Percentiles rank a stretch among this genome's conserved stretches.
These are phyloP conservation scores for Begonia peltatifolia DNA, from an alignment of 306 rosid species.

Conservation along the genomic window DNA sequence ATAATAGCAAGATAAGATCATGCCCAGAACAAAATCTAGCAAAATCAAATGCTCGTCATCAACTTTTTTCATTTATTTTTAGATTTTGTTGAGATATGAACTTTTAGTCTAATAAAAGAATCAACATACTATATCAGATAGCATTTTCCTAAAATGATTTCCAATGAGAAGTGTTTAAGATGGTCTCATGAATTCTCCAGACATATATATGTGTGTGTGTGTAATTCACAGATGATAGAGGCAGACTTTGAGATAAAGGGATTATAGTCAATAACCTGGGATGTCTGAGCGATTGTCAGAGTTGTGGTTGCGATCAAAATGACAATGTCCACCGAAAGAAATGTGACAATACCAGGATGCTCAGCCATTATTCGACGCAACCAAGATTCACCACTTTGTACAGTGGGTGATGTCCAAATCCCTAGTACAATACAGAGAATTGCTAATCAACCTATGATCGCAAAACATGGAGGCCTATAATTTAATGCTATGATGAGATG, in stretches of 20 bases:
- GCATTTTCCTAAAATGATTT: background rate
- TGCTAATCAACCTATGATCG: slow-evolving; percentile 9
- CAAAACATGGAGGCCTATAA: background rate
- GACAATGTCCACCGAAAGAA: slow-evolving; percentile 42
- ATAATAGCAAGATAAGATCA: background rate
- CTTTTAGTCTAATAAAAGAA: background rate
- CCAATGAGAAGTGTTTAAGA: background rate
- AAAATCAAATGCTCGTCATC: background rate
- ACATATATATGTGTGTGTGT: background rate
- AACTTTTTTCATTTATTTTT: background rate
- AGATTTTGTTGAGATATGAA: background rate
- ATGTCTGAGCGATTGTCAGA: slow-evolving; percentile 51
- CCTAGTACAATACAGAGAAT: slow-evolving; percentile 40
- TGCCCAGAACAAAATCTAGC: background rate
- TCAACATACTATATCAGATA: background rate
- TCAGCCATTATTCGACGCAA: slow-evolving; percentile 33
- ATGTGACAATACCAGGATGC: slow-evolving; percentile 49
- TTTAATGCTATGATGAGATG: too few relatives aligned
- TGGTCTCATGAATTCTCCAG: background rate
- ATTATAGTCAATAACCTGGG: slow-evolving; percentile 42
- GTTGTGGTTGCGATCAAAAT: slow-evolving; percentile 33
- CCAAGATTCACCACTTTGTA: slow-evolving; percentile 53
- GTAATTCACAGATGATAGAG: background rate
- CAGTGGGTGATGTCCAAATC: slow-evolving; percentile 35
- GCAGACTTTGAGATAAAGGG: slow-evolving; percentile 6